Evolutionary conservation across 2,329 filamentous ascomycete species (phyloP), one percentile per base, ranked within the genome.

Genomic region (Plenodomus tracheiphilus): DNA sequence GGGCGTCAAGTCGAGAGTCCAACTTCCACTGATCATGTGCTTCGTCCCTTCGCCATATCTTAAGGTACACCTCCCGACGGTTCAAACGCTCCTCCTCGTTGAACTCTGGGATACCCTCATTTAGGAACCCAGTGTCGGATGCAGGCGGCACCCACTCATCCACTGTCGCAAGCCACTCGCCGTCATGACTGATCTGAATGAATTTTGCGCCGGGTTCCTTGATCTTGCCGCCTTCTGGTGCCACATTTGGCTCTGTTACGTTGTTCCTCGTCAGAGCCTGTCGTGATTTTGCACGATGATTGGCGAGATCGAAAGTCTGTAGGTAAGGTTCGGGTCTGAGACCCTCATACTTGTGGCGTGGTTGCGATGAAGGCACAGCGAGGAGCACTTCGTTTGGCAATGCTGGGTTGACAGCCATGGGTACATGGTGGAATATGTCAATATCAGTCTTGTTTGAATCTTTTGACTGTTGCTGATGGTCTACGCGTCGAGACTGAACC

Each of bases 181-280:
- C 93, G 65, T 97, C 87, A 41, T 81, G 77, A 37, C 89, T 93
- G 59, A 94, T 84, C 37, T 86, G 82, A 42, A 97, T 77, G 47
- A 88, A 83, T 6, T 83, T 87, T 39, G 96, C 82, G 53, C 87
- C 83, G 0, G 94, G 93, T 59, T 96, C 89, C 13, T 84, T 80
- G 41, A 97, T 84, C 4, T 82, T 80, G 43, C 83, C 81, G 4
- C 88, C 85, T 56, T 88, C 86, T 13, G 86, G 86, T 7, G 86
- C 87, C 35, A 87, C 79, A 62, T 91, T 95, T 56, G 89, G 77
- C 50, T 90, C 88, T 0, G 93, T 96, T 3, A 88, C 85, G 62
- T 95, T 93, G 39, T 93, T 96, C 43, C 94, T 84, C 6, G 92
- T 87, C 56, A 99, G 77, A 5, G 94, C 91, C 77, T 99, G 94